Evolutionary conservation across 768 basidiomycete genomes (phyloP).

Genomic region (Wakefieldia striispora): DNA sequence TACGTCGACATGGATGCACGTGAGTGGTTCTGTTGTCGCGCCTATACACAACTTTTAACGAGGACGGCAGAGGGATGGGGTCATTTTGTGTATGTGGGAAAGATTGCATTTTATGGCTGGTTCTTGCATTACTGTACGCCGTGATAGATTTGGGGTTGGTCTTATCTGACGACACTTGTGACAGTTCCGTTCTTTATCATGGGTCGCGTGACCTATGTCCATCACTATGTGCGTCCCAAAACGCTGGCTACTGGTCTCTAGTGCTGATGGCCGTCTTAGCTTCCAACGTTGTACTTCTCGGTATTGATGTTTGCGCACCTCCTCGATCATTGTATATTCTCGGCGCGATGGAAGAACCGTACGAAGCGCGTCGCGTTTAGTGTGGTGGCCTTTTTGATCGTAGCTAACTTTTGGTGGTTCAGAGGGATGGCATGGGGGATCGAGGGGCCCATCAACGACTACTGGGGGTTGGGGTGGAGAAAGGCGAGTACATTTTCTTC

Average conservation of each 20-base stretch:
- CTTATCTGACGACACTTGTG: not conserved
- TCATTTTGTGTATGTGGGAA: conserved; percentile 89
- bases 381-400: conserved; percentile 52
- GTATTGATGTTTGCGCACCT: conserved; percentile 90
- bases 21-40: conserved; percentile 37
- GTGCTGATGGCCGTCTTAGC: conserved; percentile 39
- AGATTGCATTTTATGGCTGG: conserved; percentile 92
- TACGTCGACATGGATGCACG: conserved; percentile 89
- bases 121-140: conserved; percentile 80
- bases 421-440: conserved; percentile 87
- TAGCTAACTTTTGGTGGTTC: conserved; percentile 96
- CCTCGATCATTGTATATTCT: conserved; percentile 91
- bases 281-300: conserved; percentile 96
- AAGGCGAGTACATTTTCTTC: conserved; percentile 37
- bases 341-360: conserved; percentile 56
- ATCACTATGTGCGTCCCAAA: conserved; percentile 78
- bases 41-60: conserved; percentile 5
- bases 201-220: conserved; percentile 95
- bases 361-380: conserved; percentile 77
- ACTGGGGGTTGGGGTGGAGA: conserved; percentile 81
- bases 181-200: conserved; percentile 95
- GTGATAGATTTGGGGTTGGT: not conserved
- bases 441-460: conserved; percentile 78
- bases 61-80: conserved; percentile 77
- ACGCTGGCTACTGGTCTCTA: not conserved